Conservation (phyloP, 352 stramenopile species). For the Phytopythium mirpurense region DNA sequence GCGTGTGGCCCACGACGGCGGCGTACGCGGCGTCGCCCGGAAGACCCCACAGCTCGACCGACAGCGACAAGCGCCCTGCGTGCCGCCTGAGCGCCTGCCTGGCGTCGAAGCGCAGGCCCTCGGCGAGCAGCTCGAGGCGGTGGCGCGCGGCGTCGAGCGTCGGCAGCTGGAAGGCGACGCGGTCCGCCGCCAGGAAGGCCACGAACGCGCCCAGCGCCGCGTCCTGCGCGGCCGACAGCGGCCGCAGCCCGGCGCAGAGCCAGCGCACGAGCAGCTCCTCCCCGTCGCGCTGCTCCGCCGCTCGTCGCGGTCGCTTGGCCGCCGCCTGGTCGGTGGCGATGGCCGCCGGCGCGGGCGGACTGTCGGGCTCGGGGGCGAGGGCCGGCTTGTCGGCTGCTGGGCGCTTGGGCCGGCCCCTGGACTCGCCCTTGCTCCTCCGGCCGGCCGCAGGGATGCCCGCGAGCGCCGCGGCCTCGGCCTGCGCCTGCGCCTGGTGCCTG, state of each 20-base stretch:
- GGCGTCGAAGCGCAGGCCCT: conserved; percentile 31
- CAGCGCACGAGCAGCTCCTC: conserved; percentile 32
- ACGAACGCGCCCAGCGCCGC: conserved; percentile 24
- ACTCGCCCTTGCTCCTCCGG: background rate
- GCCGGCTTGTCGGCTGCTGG: no score
- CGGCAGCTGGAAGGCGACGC: conserved; percentile 14
- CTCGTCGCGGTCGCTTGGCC: conserved; percentile 1
- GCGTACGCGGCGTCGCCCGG: conserved; percentile 4
- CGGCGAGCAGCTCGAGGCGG: conserved; percentile 26
- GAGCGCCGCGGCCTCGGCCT: conserved; percentile 10
- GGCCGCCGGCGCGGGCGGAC: background rate
- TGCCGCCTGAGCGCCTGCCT: conserved; percentile 33
- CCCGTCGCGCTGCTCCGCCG: conserved; percentile 20
- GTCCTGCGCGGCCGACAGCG: conserved; percentile 28
- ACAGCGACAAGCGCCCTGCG: conserved; percentile 17
- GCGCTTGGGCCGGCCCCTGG: background rate
- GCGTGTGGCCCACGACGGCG: conserved; percentile 17
- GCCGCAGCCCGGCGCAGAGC: conserved; percentile 27
- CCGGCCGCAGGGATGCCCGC: background rate
- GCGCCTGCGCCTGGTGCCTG: conserved; percentile 17
- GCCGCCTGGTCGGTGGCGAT: background rate
- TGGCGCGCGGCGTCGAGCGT: conserved; percentile 23
- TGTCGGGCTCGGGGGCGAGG: no score
- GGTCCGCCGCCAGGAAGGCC: conserved; percentile 11
- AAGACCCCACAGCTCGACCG: conserved; percentile 17